Conservation (phyloP, 2,329 filamentous ascomycete species). For the Aspergillus pseudotamarii region DNA sequence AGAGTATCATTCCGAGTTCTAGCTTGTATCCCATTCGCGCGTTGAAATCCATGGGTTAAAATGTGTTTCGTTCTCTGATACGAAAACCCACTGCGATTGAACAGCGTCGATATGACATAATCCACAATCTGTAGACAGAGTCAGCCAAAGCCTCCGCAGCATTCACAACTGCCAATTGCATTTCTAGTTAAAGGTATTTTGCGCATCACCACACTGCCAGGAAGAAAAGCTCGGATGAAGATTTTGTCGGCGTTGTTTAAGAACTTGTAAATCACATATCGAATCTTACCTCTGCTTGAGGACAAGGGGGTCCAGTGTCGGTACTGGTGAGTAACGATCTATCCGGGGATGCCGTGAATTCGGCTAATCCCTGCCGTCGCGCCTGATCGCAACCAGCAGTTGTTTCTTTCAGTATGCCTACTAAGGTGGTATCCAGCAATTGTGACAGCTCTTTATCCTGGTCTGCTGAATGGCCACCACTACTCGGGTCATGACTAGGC, state of each 20-base stretch:
- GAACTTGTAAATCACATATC: not conserved
- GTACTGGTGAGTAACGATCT: constrained; percentile 37
- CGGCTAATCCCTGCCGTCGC: constrained; percentile 59
- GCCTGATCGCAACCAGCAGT: constrained; percentile 33
- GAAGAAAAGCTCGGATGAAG: not conserved
- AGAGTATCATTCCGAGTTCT: constrained; percentile 30
- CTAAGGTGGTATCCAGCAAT: constrained; percentile 70
- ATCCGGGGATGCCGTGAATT: constrained; percentile 65
- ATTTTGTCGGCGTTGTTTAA: not conserved
- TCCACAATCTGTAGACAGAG: constrained; percentile 65
- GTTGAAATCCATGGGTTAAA: constrained; percentile 80
- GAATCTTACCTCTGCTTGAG: constrained; percentile 65
- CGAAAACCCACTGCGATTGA: constrained; percentile 57
- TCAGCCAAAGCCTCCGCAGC: constrained; percentile 10
- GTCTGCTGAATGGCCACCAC: constrained; percentile 6
- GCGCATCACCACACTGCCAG: not conserved
- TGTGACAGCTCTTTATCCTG: constrained; percentile 43
- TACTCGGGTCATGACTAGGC: constrained; percentile 19
- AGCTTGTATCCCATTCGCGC: constrained; percentile 36
- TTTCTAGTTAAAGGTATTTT: not conserved
- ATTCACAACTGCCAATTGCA: constrained; percentile 3
- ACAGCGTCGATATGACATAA: constrained; percentile 76
- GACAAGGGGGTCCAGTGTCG: constrained; percentile 49
- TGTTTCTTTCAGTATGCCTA: constrained; percentile 56
- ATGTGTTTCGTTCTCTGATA: constrained; percentile 68